Evolutionary conservation across 345 rosid species (phyloP), one percentile per base, ranked within the genome.

Genomic region (Stellera chamaejasme): DNA sequence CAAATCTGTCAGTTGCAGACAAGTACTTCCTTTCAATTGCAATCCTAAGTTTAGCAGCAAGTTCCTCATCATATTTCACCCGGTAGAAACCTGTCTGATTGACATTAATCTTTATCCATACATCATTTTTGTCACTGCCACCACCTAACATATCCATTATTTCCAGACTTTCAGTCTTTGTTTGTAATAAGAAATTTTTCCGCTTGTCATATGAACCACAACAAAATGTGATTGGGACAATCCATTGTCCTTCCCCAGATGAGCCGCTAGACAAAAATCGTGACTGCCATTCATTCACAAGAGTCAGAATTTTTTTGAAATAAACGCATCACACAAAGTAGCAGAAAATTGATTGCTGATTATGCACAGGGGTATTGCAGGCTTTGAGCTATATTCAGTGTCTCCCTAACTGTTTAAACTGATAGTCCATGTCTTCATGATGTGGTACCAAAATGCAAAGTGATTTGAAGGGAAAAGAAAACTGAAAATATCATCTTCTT

Each of bases 41-140:
- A 66, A 27, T 52, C 66, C 80, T 76, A 54, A 93, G 84, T 64
- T 80, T 76, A 70, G 89, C 80, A n/a, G 80, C 76, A 69, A 93
- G 96, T 48, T 69, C 76, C 45, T 89, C 83, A 41, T 87, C 96
- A 63, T 93, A 89, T 72, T 89, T 93, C 70, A 93, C 96, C 68
- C 96, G 75, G 52, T 89, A 89, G 76, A 93, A 93, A 62, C 99
- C 99, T 64, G 91, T 64, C 79, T 81, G 97, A 63, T 82, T 74
- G 50, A 84, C 82, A 62, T 93, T 93, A 52, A 93, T 63, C 69
- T 93, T 93, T 57, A 89, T 77, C 93, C 96, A 93, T 53, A 75
- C 42, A 56, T 62, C 69, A n/a, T 52, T 27, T 16, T 13, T 70
- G 47, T 46, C 45, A 15, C 43, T 61, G 61, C 52, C 14, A 44